These are phyloP conservation scores for bread wheat (Triticum aestivum) DNA, from an alignment of 176 grass and related monocot genomes.

Conservation along the genomic window IWGSC_CS_RefSeq_v2.1 NC_057795.1:579948413-579948912, in stretches of 20 bases:
- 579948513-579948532: neutral
- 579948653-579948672: neutral
- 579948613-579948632: too few relatives aligned
- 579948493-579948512: too few relatives aligned
- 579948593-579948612: neutral
- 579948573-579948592: neutral
- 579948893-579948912: too few relatives aligned
- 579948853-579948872: too few relatives aligned
- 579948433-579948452: neutral
- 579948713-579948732: neutral
- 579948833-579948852: too few relatives aligned
- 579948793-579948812: too few relatives aligned
- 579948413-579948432: neutral
- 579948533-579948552: neutral
- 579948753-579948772: too few relatives aligned
- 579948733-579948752: neutral
- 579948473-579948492: neutral
- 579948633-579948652: neutral
- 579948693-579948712: neutral
- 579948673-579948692: neutral
- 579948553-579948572: neutral
- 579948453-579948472: neutral
- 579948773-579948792: too few relatives aligned
- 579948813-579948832: too few relatives aligned
- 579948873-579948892: too few relatives aligned